phyloP scores from a whole-genome alignment of 768 basidiomycete genomes.

The Lactarius pseudohatsudake region DNA sequence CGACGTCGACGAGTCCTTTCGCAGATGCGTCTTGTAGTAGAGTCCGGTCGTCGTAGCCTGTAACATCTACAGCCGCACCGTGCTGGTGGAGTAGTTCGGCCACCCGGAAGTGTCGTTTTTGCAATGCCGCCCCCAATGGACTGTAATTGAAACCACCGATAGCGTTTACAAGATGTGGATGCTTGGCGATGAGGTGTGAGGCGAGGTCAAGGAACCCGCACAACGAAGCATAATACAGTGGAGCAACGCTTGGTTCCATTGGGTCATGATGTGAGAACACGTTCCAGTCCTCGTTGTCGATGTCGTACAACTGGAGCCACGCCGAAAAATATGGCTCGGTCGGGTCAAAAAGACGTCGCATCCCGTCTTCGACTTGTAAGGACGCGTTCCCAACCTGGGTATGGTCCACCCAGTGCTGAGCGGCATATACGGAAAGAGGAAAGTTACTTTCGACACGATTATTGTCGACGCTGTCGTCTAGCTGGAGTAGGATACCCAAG shows the following conservation, averaged over 20 bases:
- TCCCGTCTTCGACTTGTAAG: too few species aligned
- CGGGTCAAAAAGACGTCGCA: too few species aligned
- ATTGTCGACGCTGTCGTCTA: too few species aligned
- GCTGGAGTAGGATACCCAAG: too few species aligned
- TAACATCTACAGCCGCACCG: not conserved
- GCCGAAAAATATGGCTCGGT: too few species aligned
- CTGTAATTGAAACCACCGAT: not conserved
- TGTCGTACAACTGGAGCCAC: too few species aligned
- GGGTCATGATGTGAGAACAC: too few species aligned
- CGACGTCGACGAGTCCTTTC: not conserved
- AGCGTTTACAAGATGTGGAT: not conserved
- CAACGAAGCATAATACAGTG: constrained; percentile 4
- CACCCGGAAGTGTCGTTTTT: not conserved
- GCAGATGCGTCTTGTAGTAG: not conserved
- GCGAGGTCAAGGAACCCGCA: constrained; percentile 1
- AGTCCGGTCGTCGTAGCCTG: not conserved
- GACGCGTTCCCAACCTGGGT: not conserved
- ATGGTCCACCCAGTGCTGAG: too few species aligned
- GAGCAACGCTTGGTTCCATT: not conserved
- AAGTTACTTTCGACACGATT: too few species aligned
- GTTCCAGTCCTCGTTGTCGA: too few species aligned
- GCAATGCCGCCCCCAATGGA: constrained; percentile 2
- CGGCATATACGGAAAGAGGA: too few species aligned
- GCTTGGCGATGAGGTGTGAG: not conserved
- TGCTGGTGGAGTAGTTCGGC: not conserved